Evolutionary conservation across 2,329 filamentous ascomycete species (phyloP), one percentile per base, ranked within the genome.

Genomic region (Colletotrichum sp.): DNA sequence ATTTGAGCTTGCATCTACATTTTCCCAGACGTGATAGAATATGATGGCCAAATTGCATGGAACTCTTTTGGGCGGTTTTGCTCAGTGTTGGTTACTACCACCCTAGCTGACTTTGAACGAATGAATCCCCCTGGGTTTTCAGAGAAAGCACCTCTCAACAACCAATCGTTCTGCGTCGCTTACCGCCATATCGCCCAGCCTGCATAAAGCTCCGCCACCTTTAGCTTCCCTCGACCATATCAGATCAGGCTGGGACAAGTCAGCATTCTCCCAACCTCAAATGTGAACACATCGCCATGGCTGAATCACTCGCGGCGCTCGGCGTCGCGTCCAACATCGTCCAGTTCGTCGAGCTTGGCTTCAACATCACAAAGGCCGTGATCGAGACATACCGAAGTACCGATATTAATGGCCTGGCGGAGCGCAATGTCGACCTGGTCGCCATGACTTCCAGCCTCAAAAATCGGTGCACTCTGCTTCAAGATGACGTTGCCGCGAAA

Each of bases 301-400:
- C 60, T 13, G 69, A 75, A 26, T 32, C 39, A 2, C 52, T 75
- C 12, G 69, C 64, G 13, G 72, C 83, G 91, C 72, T 90, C 89
- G 6, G 91, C 92, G 55, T 76, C 24, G 68, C 72, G 4, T 59
- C 71, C 36, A 68, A 75, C 36, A 72, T 75, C 18, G 28, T 72
- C 13, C 72, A 75, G 18, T 77, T 75, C 30, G 13, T 77, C 7
- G 75, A 77, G 36, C 57, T 77, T 1, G 68, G 68, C 32, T 30
- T 43, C 72, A 77, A 72, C 10, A 55, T 32, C 8, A 32, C 63
- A 7, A 16, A 57, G 10, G 24, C 70, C 34, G 36, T 72, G 52
- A 39, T 61, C 6, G 28, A 43, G 32, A 72, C 36, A 10, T 68
- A 61, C 28, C 63, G 64, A 16, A 72, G 55, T n/a, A n/a, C 60